These are phyloP conservation scores for Poa pratensis DNA, from an alignment of 176 grass and related monocot species.

Conservation along the genomic window DNA sequence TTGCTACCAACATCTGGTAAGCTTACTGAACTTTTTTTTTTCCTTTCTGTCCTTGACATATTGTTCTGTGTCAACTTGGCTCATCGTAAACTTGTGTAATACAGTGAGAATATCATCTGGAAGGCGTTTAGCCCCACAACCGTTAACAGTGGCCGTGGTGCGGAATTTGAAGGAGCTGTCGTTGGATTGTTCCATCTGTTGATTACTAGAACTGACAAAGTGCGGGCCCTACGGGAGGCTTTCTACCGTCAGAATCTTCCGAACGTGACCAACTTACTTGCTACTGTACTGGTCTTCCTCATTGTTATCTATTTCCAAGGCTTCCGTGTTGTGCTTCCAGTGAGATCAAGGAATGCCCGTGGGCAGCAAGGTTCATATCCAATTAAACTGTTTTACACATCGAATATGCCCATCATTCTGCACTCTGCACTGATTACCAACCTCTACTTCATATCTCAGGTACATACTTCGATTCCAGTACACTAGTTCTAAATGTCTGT, in stretches of 20 bases:
- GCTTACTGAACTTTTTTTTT: slow-evolving; percentile 14
- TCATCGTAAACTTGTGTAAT: slow-evolving; percentile 37
- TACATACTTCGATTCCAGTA: slow-evolving; percentile 22
- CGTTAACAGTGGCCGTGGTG: slow-evolving; percentile 85
- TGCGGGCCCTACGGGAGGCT: slow-evolving; percentile 77
- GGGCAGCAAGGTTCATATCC: slow-evolving; percentile 97
- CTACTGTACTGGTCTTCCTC: slow-evolving; percentile 91
- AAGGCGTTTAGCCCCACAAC: slow-evolving; percentile 99
- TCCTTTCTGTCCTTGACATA: slow-evolving; percentile 18
- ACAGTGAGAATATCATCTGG: slow-evolving; percentile 97
- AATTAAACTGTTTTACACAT: slow-evolving; percentile 98
- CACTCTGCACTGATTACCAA: slow-evolving; percentile 93
- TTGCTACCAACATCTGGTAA: slow-evolving; percentile 98
- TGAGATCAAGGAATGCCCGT: slow-evolving; percentile 92
- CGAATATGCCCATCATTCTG: slow-evolving; percentile 97
- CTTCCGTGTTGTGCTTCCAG: slow-evolving; percentile 91
- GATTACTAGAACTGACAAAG: slow-evolving; percentile 94
- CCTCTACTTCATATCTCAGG: slow-evolving; percentile 97
- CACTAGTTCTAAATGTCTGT: slow-evolving; percentile 2
- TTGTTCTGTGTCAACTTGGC: slow-evolving; percentile 11
- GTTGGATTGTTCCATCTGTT: slow-evolving; percentile 93
- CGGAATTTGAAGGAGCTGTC: slow-evolving; percentile 96
- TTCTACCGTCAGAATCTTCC: slow-evolving; percentile 98
- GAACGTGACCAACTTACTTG: slow-evolving; percentile 94
- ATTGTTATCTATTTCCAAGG: slow-evolving; percentile 99